Evolutionary conservation across 345 rosid species (phyloP).

Genomic region (Nasturtium officinale): DNA sequence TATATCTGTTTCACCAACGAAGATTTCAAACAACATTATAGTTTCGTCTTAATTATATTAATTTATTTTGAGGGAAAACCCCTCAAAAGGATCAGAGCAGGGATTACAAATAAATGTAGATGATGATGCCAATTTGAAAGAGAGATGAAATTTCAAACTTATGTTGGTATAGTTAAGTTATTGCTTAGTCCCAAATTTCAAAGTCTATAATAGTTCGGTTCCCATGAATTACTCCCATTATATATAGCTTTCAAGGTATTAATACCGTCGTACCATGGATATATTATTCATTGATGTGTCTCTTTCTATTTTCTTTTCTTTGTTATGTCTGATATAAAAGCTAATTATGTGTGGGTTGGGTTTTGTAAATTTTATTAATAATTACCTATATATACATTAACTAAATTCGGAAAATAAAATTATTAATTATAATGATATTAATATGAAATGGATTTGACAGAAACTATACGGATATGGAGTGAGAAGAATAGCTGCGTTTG

Average conservation of each 20-base stretch:
- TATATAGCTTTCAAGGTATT: background rate
- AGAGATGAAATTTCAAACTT: background rate
- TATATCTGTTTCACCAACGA: background rate
- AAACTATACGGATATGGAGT: constrained; percentile 57
- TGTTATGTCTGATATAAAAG: constrained; percentile 36
- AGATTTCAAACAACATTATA: background rate
- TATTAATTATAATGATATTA: constrained; percentile 42
- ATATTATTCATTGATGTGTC: constrained; percentile 1
- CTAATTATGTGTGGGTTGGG: constrained; percentile 40
- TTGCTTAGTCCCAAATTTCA: background rate
- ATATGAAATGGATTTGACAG: constrained; percentile 41
- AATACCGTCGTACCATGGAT: background rate
- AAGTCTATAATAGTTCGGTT: background rate
- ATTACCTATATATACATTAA: background rate
- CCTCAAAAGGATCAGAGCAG: background rate
- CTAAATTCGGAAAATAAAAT: background rate
- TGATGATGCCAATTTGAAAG: background rate
- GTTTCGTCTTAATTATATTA: background rate
- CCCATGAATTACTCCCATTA: background rate
- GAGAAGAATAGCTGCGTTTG: constrained; percentile 53
- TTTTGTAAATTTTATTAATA: constrained; percentile 31
- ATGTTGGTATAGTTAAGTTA: background rate
- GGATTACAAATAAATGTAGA: background rate
- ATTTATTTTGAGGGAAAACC: background rate
- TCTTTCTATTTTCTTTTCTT: background rate